These are phyloP conservation scores for Phytophthora citricola DNA, from an alignment of 352 stramenopile species.

Conservation along the genomic window DNA sequence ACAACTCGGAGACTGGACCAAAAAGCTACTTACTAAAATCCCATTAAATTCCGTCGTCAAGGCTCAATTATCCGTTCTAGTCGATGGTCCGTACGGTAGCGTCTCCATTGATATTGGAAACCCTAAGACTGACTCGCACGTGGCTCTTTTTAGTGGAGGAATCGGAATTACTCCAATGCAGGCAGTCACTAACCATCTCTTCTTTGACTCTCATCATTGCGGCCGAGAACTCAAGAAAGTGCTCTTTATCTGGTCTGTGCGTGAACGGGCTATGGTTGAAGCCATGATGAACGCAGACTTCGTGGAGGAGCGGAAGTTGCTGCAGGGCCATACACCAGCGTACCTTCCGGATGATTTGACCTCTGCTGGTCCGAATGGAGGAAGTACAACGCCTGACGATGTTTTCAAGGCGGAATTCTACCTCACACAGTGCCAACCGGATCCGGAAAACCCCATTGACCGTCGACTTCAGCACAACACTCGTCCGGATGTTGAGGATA, in stretches of 20 bases:
- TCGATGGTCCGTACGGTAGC: slow-evolving; percentile 55
- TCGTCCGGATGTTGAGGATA: slow-evolving; percentile 31
- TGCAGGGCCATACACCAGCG: slow-evolving; percentile 8
- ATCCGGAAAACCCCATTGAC: slow-evolving; percentile 34
- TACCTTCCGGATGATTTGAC: slow-evolving; percentile 23
- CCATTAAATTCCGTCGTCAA: background rate
- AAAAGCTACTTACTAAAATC: slow-evolving; percentile 34
- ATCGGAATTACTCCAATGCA: slow-evolving; percentile 57
- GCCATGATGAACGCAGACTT: slow-evolving; percentile 27
- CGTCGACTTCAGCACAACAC: slow-evolving; percentile 27
- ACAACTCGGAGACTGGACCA: slow-evolving; percentile 63
- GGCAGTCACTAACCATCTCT: slow-evolving; percentile 38
- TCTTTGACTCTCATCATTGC: slow-evolving; percentile 18
- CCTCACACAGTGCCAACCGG: slow-evolving; percentile 32
- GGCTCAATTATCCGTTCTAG: slow-evolving; percentile 29
- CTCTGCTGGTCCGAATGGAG: slow-evolving; percentile 2
- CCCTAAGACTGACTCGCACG: slow-evolving; percentile 39
- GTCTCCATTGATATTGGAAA: slow-evolving; percentile 47
- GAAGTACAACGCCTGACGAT: slow-evolving; percentile 6
- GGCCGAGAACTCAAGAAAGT: slow-evolving; percentile 33
- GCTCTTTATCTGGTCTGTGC: slow-evolving; percentile 49
- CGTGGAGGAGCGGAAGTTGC: slow-evolving; percentile 4
- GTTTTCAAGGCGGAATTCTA: slow-evolving; percentile 45
- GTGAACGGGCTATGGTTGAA: slow-evolving; percentile 43
- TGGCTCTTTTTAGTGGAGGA: slow-evolving; percentile 49